phyloP scores from a whole-genome alignment of 1,284 basidiomycete species.

The Cutaneotrichosporon mucoides region DNA sequence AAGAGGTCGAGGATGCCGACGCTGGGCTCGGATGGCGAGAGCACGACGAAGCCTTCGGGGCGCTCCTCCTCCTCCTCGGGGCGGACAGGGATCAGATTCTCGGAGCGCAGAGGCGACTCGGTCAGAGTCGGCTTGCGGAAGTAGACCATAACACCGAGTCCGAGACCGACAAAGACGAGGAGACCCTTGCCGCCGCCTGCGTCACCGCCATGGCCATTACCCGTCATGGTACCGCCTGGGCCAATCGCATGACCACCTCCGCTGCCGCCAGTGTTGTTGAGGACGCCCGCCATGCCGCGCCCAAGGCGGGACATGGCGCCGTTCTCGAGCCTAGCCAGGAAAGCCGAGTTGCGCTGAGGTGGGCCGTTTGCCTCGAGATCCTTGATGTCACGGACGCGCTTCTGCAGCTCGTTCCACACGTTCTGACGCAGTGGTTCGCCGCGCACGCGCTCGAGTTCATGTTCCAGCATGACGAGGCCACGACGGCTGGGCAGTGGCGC shows the following conservation, averaged over 20 bases:
- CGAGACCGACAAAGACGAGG: constrained; percentile 26
- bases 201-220: not conserved
- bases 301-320: constrained; percentile 1
- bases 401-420: constrained; percentile 39
- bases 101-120: constrained; percentile 10
- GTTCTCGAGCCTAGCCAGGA: constrained; percentile 4
- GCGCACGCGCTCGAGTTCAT: constrained; percentile 61
- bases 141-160: constrained; percentile 25
- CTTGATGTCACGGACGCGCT: constrained; percentile 15
- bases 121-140: constrained; percentile 27
- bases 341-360: not conserved
- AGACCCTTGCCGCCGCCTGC: constrained; percentile 25
- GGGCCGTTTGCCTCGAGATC: not conserved
- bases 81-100: constrained; percentile 23
- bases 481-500: constrained; percentile 71
- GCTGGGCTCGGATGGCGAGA: constrained; percentile 15
- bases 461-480: constrained; percentile 56
- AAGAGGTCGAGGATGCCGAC: constrained; percentile 23
- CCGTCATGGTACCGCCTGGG: constrained; percentile 3
- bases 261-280: not conserved
- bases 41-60: constrained; percentile 16
- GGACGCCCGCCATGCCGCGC: not conserved
- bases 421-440: constrained; percentile 48
- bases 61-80: not conserved
- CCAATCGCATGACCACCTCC: constrained; percentile 9